These are phyloP conservation scores for Ceratobasidium sp. DNA, from an alignment of 1,284 basidiomycete species.

Conservation along the genomic window DNA sequence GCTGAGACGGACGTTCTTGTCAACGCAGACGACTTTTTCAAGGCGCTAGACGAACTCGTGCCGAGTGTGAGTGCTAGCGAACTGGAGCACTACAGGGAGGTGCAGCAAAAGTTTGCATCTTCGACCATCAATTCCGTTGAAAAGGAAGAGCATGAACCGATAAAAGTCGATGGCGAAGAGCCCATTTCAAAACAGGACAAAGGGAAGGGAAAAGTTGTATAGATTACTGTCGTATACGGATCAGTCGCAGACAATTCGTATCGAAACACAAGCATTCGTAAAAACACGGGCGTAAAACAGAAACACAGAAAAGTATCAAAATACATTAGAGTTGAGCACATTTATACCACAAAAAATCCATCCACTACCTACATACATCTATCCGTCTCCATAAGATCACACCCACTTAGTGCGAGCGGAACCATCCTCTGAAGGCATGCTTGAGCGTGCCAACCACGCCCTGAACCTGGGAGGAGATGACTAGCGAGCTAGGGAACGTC, in stretches of 20 bases:
- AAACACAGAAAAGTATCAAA: constrained; percentile 14
- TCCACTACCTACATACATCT: constrained; percentile 2
- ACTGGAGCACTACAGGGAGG: constrained; percentile 84
- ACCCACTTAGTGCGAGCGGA: constrained; percentile 27
- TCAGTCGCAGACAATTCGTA: constrained; percentile 35
- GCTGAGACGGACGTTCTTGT: constrained; percentile 84
- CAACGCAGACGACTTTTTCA: constrained; percentile 76
- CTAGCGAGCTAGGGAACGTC: constrained; percentile 61
- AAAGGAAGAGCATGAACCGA: constrained; percentile 17
- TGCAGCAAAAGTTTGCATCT: constrained; percentile 76
- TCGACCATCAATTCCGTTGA: constrained; percentile 48
- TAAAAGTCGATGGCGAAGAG: constrained; percentile 10
- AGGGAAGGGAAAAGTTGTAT: constrained; percentile 48
- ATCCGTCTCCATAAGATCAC: constrained; percentile 6
- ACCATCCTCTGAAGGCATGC: constrained; percentile 37
- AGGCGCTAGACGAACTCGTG: constrained; percentile 78
- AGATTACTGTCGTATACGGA: constrained; percentile 42
- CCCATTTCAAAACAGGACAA: constrained; percentile 29
- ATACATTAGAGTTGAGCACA: constrained; percentile 29
- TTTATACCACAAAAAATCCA: constrained; percentile 3
- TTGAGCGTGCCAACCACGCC: constrained; percentile 32
- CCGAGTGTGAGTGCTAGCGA: constrained; percentile 92
- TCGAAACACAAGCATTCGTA: constrained; percentile 25
- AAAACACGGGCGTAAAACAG: constrained; percentile 3
- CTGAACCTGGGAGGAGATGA: constrained; percentile 29